phyloP scores from a whole-genome alignment of 495 filamentous ascomycete genomes.

The Hypoxylon trugodes region DNA sequence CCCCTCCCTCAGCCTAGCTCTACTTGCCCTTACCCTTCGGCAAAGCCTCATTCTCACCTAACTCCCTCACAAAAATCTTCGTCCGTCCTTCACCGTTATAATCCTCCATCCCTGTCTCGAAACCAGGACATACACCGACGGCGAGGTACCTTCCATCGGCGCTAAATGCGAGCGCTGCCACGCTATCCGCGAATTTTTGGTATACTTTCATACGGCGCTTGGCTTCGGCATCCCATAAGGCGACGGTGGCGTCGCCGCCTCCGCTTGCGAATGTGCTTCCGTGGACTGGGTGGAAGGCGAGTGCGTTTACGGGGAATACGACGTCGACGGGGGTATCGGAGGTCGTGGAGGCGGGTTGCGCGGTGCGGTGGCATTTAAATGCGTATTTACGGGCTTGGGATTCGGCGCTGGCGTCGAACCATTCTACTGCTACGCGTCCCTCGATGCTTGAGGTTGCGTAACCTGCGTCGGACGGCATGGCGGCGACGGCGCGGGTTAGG shows the following conservation, averaged over 20 bases:
- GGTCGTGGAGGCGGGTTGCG: slow-evolving; percentile 35
- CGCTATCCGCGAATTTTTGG: slow-evolving; percentile 79
- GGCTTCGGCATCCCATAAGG: slow-evolving; percentile 91
- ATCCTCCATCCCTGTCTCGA: slow-evolving; percentile 89
- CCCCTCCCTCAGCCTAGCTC: too few relatives aligned
- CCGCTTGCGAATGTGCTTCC: slow-evolving; percentile 89
- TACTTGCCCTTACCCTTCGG: slow-evolving; percentile 74
- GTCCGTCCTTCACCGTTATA: slow-evolving; percentile 72
- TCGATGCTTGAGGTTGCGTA: slow-evolving; percentile 92
- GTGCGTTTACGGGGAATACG: slow-evolving; percentile 93
- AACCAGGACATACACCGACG: slow-evolving; percentile 85
- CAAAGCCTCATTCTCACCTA: slow-evolving; percentile 87
- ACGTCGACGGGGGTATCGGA: slow-evolving; percentile 67
- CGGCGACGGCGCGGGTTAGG: slow-evolving; percentile 91
- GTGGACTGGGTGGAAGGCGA: slow-evolving; percentile 89
- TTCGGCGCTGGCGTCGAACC: slow-evolving; percentile 87
- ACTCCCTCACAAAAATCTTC: slow-evolving; percentile 80
- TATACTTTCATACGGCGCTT: slow-evolving; percentile 93
- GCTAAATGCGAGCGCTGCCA: slow-evolving; percentile 80
- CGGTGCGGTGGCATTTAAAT: slow-evolving; percentile 95
- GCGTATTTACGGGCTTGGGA: slow-evolving; percentile 94
- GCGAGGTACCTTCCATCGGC: slow-evolving; percentile 83
- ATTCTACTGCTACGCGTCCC: slow-evolving; percentile 93
- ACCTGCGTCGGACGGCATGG: slow-evolving; percentile 94
- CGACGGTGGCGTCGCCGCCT: slow-evolving; percentile 93